A percentile compares a stretch with the other conserved stretches of the same genome.
Evolutionary conservation across 495 filamentous ascomycete genomes (phyloP).

Genomic region (Penicillium manginii): DNA sequence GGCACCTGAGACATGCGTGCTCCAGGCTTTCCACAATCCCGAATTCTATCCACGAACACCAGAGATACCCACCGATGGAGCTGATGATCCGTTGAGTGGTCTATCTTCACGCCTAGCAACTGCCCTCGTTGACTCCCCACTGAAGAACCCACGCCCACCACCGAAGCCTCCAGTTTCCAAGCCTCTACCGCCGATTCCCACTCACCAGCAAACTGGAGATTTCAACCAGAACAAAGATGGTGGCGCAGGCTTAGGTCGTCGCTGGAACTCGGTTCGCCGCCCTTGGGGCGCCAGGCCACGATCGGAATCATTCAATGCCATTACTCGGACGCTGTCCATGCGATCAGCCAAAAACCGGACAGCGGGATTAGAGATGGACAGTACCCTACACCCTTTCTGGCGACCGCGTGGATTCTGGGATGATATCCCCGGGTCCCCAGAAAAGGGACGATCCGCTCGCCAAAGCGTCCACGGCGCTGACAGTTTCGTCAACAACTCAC

Average conservation of each 20-base stretch:
- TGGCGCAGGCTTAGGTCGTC: conserved; percentile 43
- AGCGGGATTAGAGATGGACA: conserved; percentile 48
- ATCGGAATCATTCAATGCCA: conserved; percentile 54
- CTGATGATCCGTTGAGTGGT: background rate
- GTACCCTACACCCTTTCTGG: conserved; percentile 80
- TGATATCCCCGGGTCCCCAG: conserved; percentile 50
- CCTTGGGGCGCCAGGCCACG: conserved; percentile 60
- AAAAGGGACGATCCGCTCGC: conserved; percentile 20
- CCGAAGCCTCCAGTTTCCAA: conserved; percentile 72
- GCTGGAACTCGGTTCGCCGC: conserved; percentile 59
- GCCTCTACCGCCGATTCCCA: conserved; percentile 74
- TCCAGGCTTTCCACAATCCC: conserved; percentile 24
- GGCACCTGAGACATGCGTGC: conserved; percentile 21
- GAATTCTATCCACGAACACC: conserved; percentile 32
- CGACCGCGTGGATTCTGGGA: conserved; percentile 74
- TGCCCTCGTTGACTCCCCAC: conserved; percentile 63
- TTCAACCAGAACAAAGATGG: conserved; percentile 39
- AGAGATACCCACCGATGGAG: conserved; percentile 41
- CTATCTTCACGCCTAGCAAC: conserved; percentile 31
- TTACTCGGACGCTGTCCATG: conserved; percentile 48
- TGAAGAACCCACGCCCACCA: conserved; percentile 75
- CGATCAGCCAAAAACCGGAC: conserved; percentile 50
- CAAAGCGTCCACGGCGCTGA: conserved; percentile 26
- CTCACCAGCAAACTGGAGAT: conserved; percentile 55
- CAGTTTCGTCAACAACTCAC: conserved; percentile 51